phyloP scores from a whole-genome alignment of 257 asterid species.

The Capsicum chinense region DNA sequence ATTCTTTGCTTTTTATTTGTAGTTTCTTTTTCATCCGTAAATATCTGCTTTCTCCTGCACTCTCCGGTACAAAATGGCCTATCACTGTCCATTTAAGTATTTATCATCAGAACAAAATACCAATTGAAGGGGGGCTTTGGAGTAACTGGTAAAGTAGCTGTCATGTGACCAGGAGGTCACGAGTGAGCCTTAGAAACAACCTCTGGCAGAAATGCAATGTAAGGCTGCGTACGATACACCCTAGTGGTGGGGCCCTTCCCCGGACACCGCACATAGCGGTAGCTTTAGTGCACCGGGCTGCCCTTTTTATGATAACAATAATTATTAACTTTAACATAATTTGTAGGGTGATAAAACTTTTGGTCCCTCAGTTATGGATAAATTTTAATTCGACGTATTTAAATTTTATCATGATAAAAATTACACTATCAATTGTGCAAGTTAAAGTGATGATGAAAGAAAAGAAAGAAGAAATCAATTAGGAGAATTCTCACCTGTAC shows the following conservation, averaged over 20 bases:
- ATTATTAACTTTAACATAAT: neutral
- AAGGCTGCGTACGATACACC: no score
- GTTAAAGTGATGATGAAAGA: neutral
- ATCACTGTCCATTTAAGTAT: constrained; percentile 51
- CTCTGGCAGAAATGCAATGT: no score
- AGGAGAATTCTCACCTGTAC: constrained; percentile 69
- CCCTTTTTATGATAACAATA: neutral
- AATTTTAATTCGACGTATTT: neutral
- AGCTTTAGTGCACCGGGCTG: no score
- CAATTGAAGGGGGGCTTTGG: neutral
- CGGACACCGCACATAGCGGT: no score
- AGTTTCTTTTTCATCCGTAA: constrained; percentile 80
- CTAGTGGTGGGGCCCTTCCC: no score
- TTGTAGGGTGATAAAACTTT: neutral
- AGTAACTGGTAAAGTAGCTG: no score
- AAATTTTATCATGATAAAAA: neutral
- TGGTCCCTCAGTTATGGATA: neutral
- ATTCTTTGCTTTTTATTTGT: constrained; percentile 21
- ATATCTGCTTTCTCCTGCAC: constrained; percentile 83
- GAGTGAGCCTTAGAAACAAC: no score
- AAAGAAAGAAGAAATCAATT: neutral
- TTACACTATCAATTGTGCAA: neutral
- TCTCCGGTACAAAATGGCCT: constrained; percentile 80
- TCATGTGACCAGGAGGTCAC: no score
- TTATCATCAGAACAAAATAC: neutral